Evolutionary conservation across 768 basidiomycete species (phyloP).

Genomic region (Hericium coralloides): DNA sequence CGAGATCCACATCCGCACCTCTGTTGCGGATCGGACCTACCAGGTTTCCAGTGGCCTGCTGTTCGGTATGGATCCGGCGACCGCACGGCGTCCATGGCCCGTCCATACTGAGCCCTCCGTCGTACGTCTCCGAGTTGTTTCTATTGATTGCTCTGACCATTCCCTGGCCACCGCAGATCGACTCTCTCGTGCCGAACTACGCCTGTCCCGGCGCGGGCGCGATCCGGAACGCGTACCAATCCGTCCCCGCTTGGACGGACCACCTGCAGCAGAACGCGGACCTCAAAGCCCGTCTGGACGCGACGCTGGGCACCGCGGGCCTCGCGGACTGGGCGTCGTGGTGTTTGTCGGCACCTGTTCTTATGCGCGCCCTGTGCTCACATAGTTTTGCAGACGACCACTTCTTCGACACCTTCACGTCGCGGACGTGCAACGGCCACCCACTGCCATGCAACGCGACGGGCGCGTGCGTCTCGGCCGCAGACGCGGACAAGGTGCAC

Average conservation of each 20-base stretch:
- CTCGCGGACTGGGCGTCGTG: slow-evolving; percentile 35
- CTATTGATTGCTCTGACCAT: background rate
- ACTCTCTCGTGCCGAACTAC: slow-evolving; percentile 38
- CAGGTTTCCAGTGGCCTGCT: slow-evolving; percentile 38
- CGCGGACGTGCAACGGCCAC: slow-evolving; percentile 37
- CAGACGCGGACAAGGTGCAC: slow-evolving; percentile 28
- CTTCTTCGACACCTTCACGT: slow-evolving; percentile 44
- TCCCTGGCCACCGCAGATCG: slow-evolving; percentile 26
- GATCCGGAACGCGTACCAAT: slow-evolving; percentile 33
- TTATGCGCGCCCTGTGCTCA: background rate
- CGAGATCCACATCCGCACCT: slow-evolving; percentile 35
- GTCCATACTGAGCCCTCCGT: slow-evolving; percentile 34
- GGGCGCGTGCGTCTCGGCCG: slow-evolving; percentile 31
- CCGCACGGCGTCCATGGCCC: slow-evolving; percentile 25
- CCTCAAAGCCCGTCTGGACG: slow-evolving; percentile 29
- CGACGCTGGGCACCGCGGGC: slow-evolving; percentile 31
- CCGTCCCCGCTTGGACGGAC: slow-evolving; percentile 37
- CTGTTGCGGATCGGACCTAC: slow-evolving; percentile 37
- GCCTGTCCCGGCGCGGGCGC: slow-evolving; percentile 31
- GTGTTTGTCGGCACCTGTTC: slow-evolving; percentile 26
- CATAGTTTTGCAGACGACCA: slow-evolving; percentile 30
- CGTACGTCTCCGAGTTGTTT: slow-evolving; percentile 18
- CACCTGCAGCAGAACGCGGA: slow-evolving; percentile 30
- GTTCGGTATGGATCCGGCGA: slow-evolving; percentile 34
- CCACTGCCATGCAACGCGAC: slow-evolving; percentile 35